A percentile compares a stretch with the other conserved stretches of the same genome.
Conservation (phyloP, 75 land plant species). For the Gnetum montanum region DNA sequence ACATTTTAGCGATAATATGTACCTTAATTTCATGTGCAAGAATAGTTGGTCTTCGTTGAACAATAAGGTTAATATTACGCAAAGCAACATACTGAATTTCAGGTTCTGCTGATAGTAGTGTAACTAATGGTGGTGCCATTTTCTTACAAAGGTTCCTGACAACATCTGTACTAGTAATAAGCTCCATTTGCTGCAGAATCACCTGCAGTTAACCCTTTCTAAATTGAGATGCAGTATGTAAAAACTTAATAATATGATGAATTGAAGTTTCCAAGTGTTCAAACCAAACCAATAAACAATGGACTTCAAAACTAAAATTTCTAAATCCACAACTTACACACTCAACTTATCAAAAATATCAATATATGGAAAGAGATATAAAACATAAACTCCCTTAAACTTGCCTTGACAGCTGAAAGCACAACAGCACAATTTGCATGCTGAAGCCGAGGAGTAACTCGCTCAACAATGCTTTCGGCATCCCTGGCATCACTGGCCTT, state of each 20-base stretch:
- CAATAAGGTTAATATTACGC: constrained; percentile 95
- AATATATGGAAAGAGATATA: constrained; percentile 4
- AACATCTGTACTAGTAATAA: constrained; percentile 93
- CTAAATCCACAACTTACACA: neutral
- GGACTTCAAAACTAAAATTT: neutral
- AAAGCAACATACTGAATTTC: constrained; percentile 99
- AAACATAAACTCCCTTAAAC: neutral
- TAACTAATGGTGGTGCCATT: constrained; percentile 99
- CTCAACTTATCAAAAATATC: neutral
- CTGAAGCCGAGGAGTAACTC: constrained; percentile 96
- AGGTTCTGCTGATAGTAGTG: constrained; percentile 97
- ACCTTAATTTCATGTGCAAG: constrained; percentile 99
- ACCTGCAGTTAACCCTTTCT: constrained; percentile 59
- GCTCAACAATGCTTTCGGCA: constrained; percentile 98
- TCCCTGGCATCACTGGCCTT: constrained; percentile 99
- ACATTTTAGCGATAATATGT: neutral
- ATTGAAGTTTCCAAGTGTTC: too few species aligned
- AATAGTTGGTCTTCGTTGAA: constrained; percentile 88
- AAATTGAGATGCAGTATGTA: neutral
- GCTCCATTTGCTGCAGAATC: constrained; percentile 99
- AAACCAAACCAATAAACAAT: neutral
- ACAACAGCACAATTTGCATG: constrained; percentile 99
- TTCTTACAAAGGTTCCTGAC: constrained; percentile 96
- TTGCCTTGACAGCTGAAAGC: constrained; percentile 96
- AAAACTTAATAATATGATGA: too few species aligned